phyloP scores from a whole-genome alignment of 2,329 filamentous ascomycete species.

The Rhynchosporium graminicola region DNA sequence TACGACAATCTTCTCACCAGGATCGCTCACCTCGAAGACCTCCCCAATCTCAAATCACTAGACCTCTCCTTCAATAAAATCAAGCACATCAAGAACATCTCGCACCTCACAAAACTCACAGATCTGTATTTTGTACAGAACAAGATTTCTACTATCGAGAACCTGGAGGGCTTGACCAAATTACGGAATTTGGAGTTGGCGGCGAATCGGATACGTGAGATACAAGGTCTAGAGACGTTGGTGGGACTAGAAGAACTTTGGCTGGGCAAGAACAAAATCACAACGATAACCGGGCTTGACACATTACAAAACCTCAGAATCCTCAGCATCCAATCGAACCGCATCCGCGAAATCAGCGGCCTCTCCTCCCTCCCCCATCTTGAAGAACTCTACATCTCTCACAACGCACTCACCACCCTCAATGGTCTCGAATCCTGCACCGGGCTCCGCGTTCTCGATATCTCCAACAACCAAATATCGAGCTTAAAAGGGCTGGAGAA shows the following conservation, averaged over 20 bases:
- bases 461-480: slow-evolving; percentile 82
- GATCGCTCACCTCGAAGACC: slow-evolving; percentile 77
- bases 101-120: slow-evolving; percentile 72
- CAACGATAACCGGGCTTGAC: slow-evolving; percentile 74
- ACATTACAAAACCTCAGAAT: slow-evolving; percentile 78
- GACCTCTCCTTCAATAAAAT: slow-evolving; percentile 99
- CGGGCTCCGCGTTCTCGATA: slow-evolving; percentile 77
- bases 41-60: slow-evolving; percentile 73
- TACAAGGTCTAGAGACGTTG: slow-evolving; percentile 79
- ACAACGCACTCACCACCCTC: slow-evolving; percentile 83
- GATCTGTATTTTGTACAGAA: slow-evolving; percentile 95
- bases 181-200: slow-evolving; percentile 86
- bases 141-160: slow-evolving; percentile 86
- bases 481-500: slow-evolving; percentile 72
- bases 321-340: slow-evolving; percentile 93
- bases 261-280: slow-evolving; percentile 97
- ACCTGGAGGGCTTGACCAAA: slow-evolving; percentile 71
- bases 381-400: slow-evolving; percentile 92
- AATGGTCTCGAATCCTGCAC: slow-evolving; percentile 66
- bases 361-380: slow-evolving; percentile 73
- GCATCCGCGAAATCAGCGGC: slow-evolving; percentile 76
- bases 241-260: slow-evolving; percentile 83
- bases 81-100: slow-evolving; percentile 92
- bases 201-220: slow-evolving; percentile 87
- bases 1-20: slow-evolving; percentile 96